Evolutionary conservation across 371 early-diverging fungal species (phyloP).

Genomic region (Syncephalastrum contaminatum): DNA sequence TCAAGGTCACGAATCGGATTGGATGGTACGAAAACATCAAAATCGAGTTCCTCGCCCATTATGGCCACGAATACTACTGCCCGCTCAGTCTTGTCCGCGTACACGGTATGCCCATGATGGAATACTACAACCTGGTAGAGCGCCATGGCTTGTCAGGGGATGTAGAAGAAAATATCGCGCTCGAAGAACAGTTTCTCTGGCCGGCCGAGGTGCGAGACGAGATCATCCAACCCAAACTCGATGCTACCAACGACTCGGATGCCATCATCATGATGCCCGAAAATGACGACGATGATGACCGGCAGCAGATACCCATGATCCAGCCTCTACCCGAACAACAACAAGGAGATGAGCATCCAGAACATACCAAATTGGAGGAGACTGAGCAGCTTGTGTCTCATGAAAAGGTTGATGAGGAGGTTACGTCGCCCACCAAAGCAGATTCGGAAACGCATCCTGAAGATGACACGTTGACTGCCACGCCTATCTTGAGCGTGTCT

Average conservation of each 20-base stretch:
- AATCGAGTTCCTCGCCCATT: slow-evolving; percentile 87
- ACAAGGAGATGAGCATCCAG: background rate
- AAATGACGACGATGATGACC: slow-evolving; percentile 11
- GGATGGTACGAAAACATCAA: slow-evolving; percentile 85
- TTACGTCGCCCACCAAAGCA: too few species aligned
- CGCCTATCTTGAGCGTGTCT: too few species aligned
- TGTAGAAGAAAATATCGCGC: slow-evolving; percentile 26
- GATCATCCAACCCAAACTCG: slow-evolving; percentile 32
- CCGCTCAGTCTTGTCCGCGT: slow-evolving; percentile 87
- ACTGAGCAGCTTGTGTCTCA: too few species aligned
- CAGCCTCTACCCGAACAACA: slow-evolving; percentile 4
- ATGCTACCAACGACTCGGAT: slow-evolving; percentile 25
- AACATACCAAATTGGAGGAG: too few species aligned
- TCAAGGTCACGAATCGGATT: slow-evolving; percentile 69
- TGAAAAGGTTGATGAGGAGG: too few species aligned
- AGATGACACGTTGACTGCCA: too few species aligned
- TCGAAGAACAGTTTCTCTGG: slow-evolving; percentile 36
- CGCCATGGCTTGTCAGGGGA: slow-evolving; percentile 33
- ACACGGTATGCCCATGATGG: slow-evolving; percentile 91
- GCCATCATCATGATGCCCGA: slow-evolving; percentile 13
- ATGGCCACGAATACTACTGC: slow-evolving; percentile 93
- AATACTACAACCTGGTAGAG: slow-evolving; percentile 75
- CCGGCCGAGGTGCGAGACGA: slow-evolving; percentile 40
- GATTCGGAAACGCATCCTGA: too few species aligned
- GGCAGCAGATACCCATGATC: slow-evolving; percentile 8